phyloP scores from a whole-genome alignment of 306 rosid genomes.

The Hippophae tibetana region DNA sequence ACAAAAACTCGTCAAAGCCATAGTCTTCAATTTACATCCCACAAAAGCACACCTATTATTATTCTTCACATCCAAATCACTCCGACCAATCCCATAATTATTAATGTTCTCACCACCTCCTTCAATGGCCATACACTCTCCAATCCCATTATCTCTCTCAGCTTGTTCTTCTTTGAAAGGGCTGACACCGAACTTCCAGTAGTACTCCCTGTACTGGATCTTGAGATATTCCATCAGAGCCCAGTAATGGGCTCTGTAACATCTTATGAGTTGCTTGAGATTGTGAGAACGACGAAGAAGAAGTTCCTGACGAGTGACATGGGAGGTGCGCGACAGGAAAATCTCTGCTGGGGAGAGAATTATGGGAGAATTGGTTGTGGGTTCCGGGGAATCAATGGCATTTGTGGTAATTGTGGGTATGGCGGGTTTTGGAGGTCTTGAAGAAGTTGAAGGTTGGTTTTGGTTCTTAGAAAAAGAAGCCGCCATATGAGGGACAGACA shows the following conservation, averaged over 20 bases:
- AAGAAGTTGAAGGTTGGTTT: too few relatives aligned
- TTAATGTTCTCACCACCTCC: neutral
- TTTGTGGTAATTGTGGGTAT: too few relatives aligned
- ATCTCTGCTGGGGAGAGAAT: neutral
- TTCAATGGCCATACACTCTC: constrained; percentile 6
- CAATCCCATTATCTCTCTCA: constrained; percentile 4
- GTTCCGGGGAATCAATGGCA: neutral
- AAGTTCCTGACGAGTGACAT: constrained; percentile 20
- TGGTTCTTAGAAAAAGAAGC: too few relatives aligned
- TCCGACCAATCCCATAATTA: too few relatives aligned
- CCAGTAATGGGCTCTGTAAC: constrained; percentile 38
- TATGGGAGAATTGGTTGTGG: neutral
- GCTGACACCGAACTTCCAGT: constrained; percentile 59
- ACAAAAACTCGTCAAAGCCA: constrained; percentile 54
- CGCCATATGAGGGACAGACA: too few relatives aligned
- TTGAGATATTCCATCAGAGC: constrained; percentile 42
- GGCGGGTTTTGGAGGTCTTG: too few relatives aligned
- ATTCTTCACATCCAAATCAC: neutral
- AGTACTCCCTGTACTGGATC: constrained; percentile 39
- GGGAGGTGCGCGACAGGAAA: constrained; percentile 8
- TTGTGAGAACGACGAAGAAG: constrained; percentile 22
- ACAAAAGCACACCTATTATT: constrained; percentile 30
- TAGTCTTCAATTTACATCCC: constrained; percentile 40
- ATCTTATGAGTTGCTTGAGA: constrained; percentile 14
- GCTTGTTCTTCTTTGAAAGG: constrained; percentile 35